Evolutionary conservation across 371 early-diverging fungal species (phyloP).

Genomic region (Apophysomyces variabilis): DNA sequence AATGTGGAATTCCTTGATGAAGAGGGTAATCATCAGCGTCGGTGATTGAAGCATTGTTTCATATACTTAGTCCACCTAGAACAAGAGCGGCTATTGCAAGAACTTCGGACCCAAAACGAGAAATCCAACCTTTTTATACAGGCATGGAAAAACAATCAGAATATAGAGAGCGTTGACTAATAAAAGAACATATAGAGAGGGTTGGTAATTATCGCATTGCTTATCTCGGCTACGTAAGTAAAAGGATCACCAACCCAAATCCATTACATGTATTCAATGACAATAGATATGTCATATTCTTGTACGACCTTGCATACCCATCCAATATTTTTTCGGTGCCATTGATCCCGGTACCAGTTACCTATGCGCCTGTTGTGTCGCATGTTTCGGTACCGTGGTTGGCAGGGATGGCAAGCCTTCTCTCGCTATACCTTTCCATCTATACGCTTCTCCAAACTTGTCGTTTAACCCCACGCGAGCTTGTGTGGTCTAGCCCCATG

Average conservation of each 20-base stretch:
- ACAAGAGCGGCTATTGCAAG: constrained; percentile 37
- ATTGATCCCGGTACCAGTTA: constrained; percentile 24
- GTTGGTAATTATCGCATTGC: constrained; percentile 26
- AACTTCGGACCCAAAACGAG: constrained; percentile 39
- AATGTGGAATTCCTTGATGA: constrained; percentile 42
- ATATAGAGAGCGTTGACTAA: background rate
- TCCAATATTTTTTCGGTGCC: constrained; percentile 25
- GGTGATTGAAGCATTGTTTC: background rate
- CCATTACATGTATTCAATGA: background rate
- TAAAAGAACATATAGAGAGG: constrained; percentile 23
- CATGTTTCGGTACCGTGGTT: constrained; percentile 19
- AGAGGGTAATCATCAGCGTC: constrained; percentile 28
- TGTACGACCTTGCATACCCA: constrained; percentile 25
- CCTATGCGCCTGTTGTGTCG: constrained; percentile 10
- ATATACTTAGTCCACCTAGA: constrained; percentile 19
- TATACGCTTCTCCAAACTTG: constrained; percentile 22
- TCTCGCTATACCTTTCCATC: constrained; percentile 19
- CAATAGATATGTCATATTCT: constrained; percentile 26
- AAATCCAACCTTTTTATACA: constrained; percentile 37
- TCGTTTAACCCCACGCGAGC: constrained; percentile 15
- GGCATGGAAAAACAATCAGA: constrained; percentile 13
- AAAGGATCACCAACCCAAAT: background rate
- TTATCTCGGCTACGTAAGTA: constrained; percentile 32
- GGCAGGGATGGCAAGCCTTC: constrained; percentile 18
- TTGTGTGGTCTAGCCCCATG: constrained; percentile 12